phyloP scores from a whole-genome alignment of 169 alveolate species.

The Plasmodium gallinaceum region DNA sequence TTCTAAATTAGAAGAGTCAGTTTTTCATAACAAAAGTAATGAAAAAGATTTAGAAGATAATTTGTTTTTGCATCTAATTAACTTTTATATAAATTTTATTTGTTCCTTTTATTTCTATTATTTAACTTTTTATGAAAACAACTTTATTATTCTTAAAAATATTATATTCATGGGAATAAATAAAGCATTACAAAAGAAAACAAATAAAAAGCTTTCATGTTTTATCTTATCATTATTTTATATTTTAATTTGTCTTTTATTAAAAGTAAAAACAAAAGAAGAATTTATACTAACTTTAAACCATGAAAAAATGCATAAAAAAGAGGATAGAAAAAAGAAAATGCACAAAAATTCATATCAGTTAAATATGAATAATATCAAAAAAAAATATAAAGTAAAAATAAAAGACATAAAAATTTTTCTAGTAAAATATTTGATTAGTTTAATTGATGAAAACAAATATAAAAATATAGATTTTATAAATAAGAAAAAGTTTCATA shows the following conservation, averaged over 20 bases:
- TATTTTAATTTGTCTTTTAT: conserved; percentile 46
- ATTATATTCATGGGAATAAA: conserved; percentile 48
- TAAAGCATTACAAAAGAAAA: conserved; percentile 20
- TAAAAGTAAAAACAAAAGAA: conserved; percentile 46
- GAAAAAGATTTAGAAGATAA: conserved; percentile 42
- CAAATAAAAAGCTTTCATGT: conserved; percentile 50
- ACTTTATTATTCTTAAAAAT: conserved; percentile 41
- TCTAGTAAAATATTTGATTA: conserved; percentile 60
- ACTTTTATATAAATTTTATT: conserved; percentile 54
- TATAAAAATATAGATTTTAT: conserved; percentile 24
- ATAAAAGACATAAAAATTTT: not conserved
- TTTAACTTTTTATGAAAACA: conserved; percentile 53
- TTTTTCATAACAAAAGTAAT: not conserved
- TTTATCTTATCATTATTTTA: conserved; percentile 47
- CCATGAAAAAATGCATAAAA: not conserved
- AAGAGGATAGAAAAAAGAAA: not conserved
- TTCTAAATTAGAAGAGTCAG: not conserved
- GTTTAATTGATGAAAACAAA: conserved; percentile 30
- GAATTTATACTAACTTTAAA: conserved; percentile 53
- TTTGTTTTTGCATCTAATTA: conserved; percentile 41
- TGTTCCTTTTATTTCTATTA: conserved; percentile 58
- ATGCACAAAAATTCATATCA: conserved; percentile 4
- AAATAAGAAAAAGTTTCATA: conserved; percentile 22
- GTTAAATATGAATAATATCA: not conserved
- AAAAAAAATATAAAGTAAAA: not conserved